These are phyloP conservation scores for Neonectria hederae DNA, from an alignment of 2,329 filamentous ascomycete genomes.

Conservation along the genomic window DNA sequence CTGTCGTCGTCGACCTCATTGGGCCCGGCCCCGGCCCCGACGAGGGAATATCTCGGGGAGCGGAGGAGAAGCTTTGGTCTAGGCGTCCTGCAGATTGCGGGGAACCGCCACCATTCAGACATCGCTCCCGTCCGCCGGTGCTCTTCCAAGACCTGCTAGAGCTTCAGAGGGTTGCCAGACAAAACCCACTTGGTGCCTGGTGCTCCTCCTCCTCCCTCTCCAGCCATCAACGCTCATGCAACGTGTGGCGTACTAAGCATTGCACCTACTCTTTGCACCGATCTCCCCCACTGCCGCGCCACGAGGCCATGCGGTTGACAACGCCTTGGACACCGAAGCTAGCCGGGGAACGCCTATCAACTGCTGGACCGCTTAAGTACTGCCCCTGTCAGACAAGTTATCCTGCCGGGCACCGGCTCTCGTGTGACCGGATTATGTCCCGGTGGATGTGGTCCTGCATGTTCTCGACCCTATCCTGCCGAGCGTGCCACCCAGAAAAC, in stretches of 20 bases:
- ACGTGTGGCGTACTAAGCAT: neutral
- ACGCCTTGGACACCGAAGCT: constrained; percentile 24
- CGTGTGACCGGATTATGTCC: constrained; percentile 32
- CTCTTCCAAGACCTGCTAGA: neutral
- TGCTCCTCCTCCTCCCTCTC: constrained; percentile 4
- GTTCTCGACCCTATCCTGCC: constrained; percentile 13
- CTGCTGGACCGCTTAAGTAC: constrained; percentile 26
- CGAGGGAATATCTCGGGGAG: constrained; percentile 42
- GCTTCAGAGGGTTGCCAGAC: constrained; percentile 1
- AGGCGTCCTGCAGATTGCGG: constrained; percentile 35
- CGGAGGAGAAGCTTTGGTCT: constrained; percentile 18
- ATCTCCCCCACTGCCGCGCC: constrained; percentile 18
- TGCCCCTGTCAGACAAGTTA: constrained; percentile 21
- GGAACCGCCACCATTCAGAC: constrained; percentile 30
- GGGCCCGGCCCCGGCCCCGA: constrained; percentile 28
- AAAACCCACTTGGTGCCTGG: neutral
- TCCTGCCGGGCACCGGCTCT: constrained; percentile 31
- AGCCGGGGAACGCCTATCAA: constrained; percentile 30
- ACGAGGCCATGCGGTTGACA: constrained; percentile 22
- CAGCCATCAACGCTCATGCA: constrained; percentile 2
- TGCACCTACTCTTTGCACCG: neutral
- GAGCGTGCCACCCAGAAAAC: constrained; percentile 14
- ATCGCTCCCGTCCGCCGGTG: constrained; percentile 22
- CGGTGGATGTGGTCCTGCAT: constrained; percentile 25
- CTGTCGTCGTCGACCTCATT: constrained; percentile 27